Conservation (phyloP, 768 basidiomycete genomes). For the Boletus sp. region DNA sequence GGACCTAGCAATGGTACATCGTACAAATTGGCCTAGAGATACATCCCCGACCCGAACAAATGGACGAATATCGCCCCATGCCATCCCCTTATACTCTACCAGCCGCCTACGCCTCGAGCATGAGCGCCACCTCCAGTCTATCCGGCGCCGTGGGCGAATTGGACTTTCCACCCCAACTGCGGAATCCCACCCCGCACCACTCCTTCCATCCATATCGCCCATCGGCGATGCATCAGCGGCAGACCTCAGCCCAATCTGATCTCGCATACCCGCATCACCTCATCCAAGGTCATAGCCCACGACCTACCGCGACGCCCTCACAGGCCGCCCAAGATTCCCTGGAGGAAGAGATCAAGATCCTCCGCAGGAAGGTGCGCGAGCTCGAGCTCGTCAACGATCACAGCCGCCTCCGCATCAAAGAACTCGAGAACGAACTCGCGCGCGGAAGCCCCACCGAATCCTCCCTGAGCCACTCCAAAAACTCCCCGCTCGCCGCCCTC, state of each 20-base stretch:
- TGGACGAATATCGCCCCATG: conserved; percentile 38
- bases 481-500: conserved; percentile 14
- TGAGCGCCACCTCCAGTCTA: conserved; percentile 47
- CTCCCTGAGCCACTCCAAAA: conserved; percentile 18
- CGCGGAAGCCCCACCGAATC: conserved; percentile 28
- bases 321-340: conserved; percentile 18
- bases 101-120: conserved; percentile 41
- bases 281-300: conserved; percentile 16
- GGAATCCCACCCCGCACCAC: conserved; percentile 30
- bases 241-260: conserved; percentile 22
- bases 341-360: conserved; percentile 52
- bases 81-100: conserved; percentile 31
- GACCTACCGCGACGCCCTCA: conserved; percentile 19
- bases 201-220: conserved; percentile 27
- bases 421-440: conserved; percentile 48
- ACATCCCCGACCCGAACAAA: conserved; percentile 38
- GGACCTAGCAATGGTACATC: conserved; percentile 26
- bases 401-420: conserved; percentile 44
- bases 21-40: conserved; percentile 30
- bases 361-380: conserved; percentile 59
- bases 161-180: conserved; percentile 36
- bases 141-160: conserved; percentile 64
- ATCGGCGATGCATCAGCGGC: conserved; percentile 22
- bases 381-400: conserved; percentile 61
- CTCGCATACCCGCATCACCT: conserved; percentile 20